phyloP scores from a whole-genome alignment of 352 stramenopile genomes.

The Phytophthora multivora region DNA sequence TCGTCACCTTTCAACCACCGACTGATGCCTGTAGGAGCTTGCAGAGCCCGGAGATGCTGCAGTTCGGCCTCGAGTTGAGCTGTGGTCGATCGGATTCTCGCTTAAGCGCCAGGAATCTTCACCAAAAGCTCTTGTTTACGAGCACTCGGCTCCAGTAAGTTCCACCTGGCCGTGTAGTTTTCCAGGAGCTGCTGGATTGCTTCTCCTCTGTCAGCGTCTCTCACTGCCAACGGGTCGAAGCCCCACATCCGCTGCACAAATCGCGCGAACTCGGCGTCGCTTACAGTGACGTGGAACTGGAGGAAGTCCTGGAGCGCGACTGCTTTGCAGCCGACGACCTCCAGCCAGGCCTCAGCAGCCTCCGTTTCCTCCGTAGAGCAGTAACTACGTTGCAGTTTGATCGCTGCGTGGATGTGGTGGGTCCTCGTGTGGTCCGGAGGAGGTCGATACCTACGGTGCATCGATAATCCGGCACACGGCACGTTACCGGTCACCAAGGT shows the following conservation, averaged over 20 bases:
- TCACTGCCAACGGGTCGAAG: slow-evolving; percentile 41
- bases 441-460: too few relatives aligned
- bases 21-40: slow-evolving; percentile 25
- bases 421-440: slow-evolving; percentile 53
- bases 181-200: slow-evolving; percentile 37
- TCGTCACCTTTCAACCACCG: slow-evolving; percentile 25
- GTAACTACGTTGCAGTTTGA: slow-evolving; percentile 53
- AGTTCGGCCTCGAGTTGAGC: slow-evolving; percentile 22
- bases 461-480: too few relatives aligned
- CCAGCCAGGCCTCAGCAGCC: slow-evolving; percentile 41
- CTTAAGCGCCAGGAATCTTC: slow-evolving; percentile 29
- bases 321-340: slow-evolving; percentile 2
- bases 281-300: slow-evolving; percentile 52
- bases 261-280: slow-evolving; percentile 52
- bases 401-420: slow-evolving; percentile 48
- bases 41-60: slow-evolving; percentile 26
- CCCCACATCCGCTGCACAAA: slow-evolving; percentile 69
- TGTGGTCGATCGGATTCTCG: slow-evolving; percentile 22
- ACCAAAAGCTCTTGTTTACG: slow-evolving; percentile 34
- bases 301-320: slow-evolving; percentile 50
- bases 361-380: slow-evolving; percentile 45
- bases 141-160: slow-evolving; percentile 20
- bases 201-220: slow-evolving; percentile 35
- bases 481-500: too few relatives aligned
- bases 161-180: slow-evolving; percentile 32